These are phyloP conservation scores for Scheffersomyces ergatensis DNA, from an alignment of 805 yeast species.

Conservation along the genomic window DNA sequence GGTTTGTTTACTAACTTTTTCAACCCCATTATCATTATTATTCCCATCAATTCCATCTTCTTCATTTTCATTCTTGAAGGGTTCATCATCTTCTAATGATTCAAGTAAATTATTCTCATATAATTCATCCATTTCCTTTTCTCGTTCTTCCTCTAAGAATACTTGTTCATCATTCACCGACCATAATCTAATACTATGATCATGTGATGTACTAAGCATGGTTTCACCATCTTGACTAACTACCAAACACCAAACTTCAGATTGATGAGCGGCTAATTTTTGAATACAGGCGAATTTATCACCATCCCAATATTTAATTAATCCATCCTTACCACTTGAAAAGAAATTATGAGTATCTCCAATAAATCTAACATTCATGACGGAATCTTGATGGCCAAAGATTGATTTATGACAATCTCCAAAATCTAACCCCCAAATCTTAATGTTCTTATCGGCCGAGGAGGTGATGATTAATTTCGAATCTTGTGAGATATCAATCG, in stretches of 20 bases:
- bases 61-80: constrained; percentile 18
- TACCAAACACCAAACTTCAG: constrained; percentile 93
- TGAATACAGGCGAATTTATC: constrained; percentile 94
- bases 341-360: constrained; percentile 88
- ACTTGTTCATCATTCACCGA: constrained; percentile 89
- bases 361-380: constrained; percentile 81
- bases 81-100: constrained; percentile 57
- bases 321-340: constrained; percentile 84
- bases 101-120: constrained; percentile 79
- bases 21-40: constrained; percentile 51
- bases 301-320: constrained; percentile 97
- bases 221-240: constrained; percentile 68
- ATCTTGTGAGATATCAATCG: constrained; percentile 88
- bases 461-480: constrained; percentile 86
- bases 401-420: constrained; percentile 98
- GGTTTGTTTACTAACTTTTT: constrained; percentile 76
- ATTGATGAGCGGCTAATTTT: constrained; percentile 75
- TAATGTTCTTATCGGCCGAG: constrained; percentile 95
- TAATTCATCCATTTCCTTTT: constrained; percentile 89
- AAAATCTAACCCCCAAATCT: constrained; percentile 97
- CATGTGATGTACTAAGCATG: constrained; percentile 85
- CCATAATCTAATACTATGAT: constrained; percentile 93
- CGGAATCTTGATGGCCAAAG: constrained; percentile 95
- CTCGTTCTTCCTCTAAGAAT: constrained; percentile 95
- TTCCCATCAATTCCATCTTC: constrained; percentile 34